Conservation (phyloP, 345 rosid genomes). For the Brassica rapa region DNA sequence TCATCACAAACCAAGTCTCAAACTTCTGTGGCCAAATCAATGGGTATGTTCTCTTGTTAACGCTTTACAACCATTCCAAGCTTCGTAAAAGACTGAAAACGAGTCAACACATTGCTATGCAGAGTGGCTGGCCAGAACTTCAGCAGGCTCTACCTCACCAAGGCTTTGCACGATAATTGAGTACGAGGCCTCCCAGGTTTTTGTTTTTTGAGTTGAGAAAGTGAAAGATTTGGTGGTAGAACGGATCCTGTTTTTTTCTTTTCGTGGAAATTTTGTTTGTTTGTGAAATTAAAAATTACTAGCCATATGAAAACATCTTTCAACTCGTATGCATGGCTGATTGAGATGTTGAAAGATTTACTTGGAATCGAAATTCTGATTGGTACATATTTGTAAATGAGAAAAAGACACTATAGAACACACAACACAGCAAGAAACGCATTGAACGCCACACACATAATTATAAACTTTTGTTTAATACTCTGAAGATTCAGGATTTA, state of each 20-base stretch:
- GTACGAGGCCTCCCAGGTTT: constrained; percentile 1
- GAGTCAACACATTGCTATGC: constrained; percentile 32
- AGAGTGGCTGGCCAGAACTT: constrained; percentile 98
- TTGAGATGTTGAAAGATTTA: background rate
- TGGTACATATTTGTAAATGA: background rate
- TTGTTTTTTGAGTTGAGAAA: constrained; percentile 15
- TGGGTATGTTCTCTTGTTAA: constrained; percentile 56
- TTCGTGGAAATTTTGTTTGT: background rate
- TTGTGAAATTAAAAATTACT: background rate
- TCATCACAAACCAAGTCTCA: constrained; percentile 82
- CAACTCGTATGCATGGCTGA: background rate
- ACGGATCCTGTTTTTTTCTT: constrained; percentile 10
- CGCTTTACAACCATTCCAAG: background rate
- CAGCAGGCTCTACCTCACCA: constrained; percentile 74
- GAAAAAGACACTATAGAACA: background rate
- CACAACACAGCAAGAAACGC: background rate
- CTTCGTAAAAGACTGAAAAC: background rate
- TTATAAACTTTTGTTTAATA: background rate
- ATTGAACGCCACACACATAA: background rate
- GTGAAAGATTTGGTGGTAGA: constrained; percentile 18
- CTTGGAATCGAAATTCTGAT: background rate
- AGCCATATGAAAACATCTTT: background rate
- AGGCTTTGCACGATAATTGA: constrained; percentile 83
- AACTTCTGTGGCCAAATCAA: constrained; percentile 98
- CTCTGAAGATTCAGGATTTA: background rate